Evolutionary conservation across 1,284 basidiomycete genomes (phyloP).

Genomic region (Leccinum pallidistipes): DNA sequence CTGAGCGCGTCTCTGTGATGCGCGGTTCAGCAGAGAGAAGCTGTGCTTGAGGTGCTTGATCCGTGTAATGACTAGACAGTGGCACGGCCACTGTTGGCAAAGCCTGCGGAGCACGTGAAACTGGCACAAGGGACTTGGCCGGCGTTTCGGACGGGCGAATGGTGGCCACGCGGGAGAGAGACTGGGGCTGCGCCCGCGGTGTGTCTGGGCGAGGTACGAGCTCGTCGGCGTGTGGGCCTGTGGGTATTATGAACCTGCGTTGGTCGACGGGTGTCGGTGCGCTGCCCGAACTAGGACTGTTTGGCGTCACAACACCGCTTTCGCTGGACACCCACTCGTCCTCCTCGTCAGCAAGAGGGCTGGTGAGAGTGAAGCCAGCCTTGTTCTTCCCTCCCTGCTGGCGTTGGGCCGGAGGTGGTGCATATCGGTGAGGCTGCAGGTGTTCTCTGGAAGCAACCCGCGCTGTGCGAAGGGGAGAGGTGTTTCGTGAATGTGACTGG

Average conservation of each 20-base stretch:
- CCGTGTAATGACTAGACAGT: slow-evolving; percentile 13
- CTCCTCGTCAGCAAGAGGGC: slow-evolving; percentile 50
- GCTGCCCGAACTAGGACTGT: slow-evolving; percentile 45
- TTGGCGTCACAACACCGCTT: slow-evolving; percentile 69
- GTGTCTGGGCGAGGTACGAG: slow-evolving; percentile 29
- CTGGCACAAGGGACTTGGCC: slow-evolving; percentile 21
- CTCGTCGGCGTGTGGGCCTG: slow-evolving; percentile 17
- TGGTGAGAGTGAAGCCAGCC: slow-evolving; percentile 59
- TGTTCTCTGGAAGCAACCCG: slow-evolving; percentile 54
- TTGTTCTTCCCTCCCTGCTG: slow-evolving; percentile 44
- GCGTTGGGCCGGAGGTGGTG: slow-evolving; percentile 35
- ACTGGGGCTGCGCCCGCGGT: slow-evolving; percentile 29
- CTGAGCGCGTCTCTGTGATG: slow-evolving; percentile 39
- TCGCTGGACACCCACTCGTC: slow-evolving; percentile 77
- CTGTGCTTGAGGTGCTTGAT: slow-evolving; percentile 18
- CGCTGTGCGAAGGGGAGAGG: slow-evolving; percentile 42
- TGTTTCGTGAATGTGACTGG: slow-evolving; percentile 37
- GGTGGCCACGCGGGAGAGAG: slow-evolving; percentile 36
- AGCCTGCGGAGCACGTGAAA: slow-evolving; percentile 27
- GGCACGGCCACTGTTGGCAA: slow-evolving; percentile 18
- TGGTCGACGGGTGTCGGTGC: slow-evolving; percentile 38
- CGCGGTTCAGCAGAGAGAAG: slow-evolving; percentile 22
- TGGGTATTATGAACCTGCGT: slow-evolving; percentile 15
- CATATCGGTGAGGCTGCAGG: slow-evolving; percentile 37
- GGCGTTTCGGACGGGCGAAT: slow-evolving; percentile 33